phyloP scores from a whole-genome alignment of 2,329 filamentous ascomycete genomes.

The Penicillium sp. region DNA sequence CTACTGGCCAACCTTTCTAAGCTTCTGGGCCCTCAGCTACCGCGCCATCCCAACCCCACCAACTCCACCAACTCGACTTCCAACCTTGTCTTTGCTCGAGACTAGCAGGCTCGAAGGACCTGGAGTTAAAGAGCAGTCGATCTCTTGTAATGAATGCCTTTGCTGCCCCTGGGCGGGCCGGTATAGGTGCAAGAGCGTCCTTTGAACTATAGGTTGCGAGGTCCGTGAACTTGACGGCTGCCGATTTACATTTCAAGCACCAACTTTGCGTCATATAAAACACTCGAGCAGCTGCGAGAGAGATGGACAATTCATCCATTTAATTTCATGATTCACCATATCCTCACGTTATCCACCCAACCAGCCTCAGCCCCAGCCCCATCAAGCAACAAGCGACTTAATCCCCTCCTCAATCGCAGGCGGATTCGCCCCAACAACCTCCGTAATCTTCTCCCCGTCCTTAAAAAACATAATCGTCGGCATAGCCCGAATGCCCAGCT shows the following conservation, averaged over 20 bases:
- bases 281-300: neutral
- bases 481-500: conserved; percentile 16
- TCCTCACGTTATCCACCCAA: neutral
- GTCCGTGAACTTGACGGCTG: neutral
- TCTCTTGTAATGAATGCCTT: no score
- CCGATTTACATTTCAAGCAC: neutral
- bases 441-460: conserved; percentile 12
- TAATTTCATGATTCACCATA: neutral
- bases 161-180: no score
- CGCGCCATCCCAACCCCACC: neutral
- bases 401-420: conserved; percentile 1
- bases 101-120: neutral
- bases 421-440: conserved; percentile 13
- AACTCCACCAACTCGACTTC: neutral
- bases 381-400: neutral
- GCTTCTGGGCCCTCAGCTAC: neutral
- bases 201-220: neutral
- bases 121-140: no score
- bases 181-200: neutral
- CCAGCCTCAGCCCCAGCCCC: neutral
- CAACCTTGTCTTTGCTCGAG: neutral
- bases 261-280: no score
- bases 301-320: neutral
- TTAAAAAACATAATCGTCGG: conserved; percentile 18
- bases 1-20: no score